phyloP scores from a whole-genome alignment of 192 early-diverging fungal genomes.

The Entomortierella parvispora region DNA sequence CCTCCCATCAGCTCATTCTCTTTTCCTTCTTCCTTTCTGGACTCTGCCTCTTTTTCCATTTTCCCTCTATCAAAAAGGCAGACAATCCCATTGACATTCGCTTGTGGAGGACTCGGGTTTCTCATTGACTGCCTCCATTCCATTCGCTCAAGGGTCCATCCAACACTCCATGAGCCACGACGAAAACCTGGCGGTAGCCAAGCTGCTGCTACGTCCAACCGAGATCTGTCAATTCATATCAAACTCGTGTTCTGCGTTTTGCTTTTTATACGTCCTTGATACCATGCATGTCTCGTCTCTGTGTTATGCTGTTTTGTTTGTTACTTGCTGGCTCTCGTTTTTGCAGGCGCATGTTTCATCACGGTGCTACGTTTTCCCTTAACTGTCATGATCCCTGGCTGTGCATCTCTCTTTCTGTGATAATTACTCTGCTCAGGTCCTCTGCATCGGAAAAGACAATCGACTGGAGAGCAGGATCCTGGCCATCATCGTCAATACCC shows the following conservation, averaged over 20 bases:
- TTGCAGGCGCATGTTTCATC: background rate
- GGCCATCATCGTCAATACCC: constrained; percentile 44
- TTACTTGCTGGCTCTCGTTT: background rate
- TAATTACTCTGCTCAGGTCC: constrained; percentile 43
- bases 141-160: no score
- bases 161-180: constrained; percentile 25
- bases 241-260: constrained; percentile 18
- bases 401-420: background rate
- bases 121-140: no score
- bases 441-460: constrained; percentile 14
- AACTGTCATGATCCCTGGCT: constrained; percentile 13
- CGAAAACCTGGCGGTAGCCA: constrained; percentile 16
- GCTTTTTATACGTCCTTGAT: background rate
- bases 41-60: constrained; percentile 1
- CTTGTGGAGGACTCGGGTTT: no score
- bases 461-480: constrained; percentile 33
- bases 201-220: constrained; percentile 28
- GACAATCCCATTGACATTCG: background rate
- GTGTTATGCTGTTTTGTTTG: background rate
- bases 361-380: constrained; percentile 25
- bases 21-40: background rate
- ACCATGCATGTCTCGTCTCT: background rate
- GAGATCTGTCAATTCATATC: constrained; percentile 51
- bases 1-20: background rate
- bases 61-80: background rate